Evolutionary conservation across 129 eudicot species (phyloP), one percentile per base, ranked within the genome.

Genomic region (Oenanthe sinensis): DNA sequence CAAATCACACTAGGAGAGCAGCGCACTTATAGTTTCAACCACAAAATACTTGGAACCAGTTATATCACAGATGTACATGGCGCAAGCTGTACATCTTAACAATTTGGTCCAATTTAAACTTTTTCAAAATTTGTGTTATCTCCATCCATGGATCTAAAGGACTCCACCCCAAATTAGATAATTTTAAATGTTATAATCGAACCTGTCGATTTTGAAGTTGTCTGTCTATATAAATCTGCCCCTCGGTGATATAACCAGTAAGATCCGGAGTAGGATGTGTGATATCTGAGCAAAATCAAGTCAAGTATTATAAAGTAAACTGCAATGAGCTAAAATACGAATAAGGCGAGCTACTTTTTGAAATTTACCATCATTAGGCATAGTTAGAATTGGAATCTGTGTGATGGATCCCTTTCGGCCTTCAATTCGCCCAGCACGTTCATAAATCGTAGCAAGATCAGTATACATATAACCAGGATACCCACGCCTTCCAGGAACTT

Each of bases 401-500:
- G 97, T 95, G 85, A 95, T 95, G 68, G 99, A 95, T 49, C 99
- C 99, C 67, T 82, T 92, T 69, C 99, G 87, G 28, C 99, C 99
- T 88, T 95, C 99, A 86, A 92, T 95, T 76, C 97, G 83, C 80
- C 99, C 99, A 84, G 99, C 99, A 65, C 99, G 97, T 77, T 95
- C 97, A 78, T 95, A 94, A 55, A 94, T 94, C 65, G 98, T 94
- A 73, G 98, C 98, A 87, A 94, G 83, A 92, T 95, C 99, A 24
- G 99, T 95, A 84, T 95, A 92, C 99, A 95, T 94, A 80, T 95
- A 95, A 81, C 99, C 99, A 78, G 99, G 99, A 86, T 95, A 95
- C 39, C 99, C 99, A 92, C 99, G 97, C 81, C 99, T 95, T 87
- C 99, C 99, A 78, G 99, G 99, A 77, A 95, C 99, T 92, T 95